Conservation (phyloP, 75 land plant genomes). For the Ceratopteris richardii region DNA sequence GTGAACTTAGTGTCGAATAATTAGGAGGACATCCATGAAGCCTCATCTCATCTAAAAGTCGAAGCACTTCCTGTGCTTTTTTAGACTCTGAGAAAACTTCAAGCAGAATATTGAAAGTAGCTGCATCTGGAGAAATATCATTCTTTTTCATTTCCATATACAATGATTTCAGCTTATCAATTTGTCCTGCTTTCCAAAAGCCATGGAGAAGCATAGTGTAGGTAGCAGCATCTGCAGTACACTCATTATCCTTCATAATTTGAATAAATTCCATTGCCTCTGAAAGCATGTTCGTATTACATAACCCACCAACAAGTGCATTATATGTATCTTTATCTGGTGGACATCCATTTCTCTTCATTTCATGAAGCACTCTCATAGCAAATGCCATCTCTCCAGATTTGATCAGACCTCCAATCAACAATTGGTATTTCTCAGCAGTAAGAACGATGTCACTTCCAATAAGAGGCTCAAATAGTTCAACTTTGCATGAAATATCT, state of each 20-base stretch:
- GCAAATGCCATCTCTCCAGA: constrained; percentile 53
- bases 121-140: constrained; percentile 32
- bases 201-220: constrained; percentile 9
- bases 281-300: constrained; percentile 4
- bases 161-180: constrained; percentile 16
- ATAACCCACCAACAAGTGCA: constrained; percentile 14
- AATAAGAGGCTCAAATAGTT: not conserved
- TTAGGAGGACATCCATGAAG: not conserved
- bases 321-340: constrained; percentile 14
- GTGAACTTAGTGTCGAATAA: not conserved
- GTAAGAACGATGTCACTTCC: not conserved
- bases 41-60: constrained; percentile 4
- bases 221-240: not conserved
- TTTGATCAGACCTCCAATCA: constrained; percentile 57
- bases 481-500: not conserved
- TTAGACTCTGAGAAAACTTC: constrained; percentile 5
- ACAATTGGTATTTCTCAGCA: constrained; percentile 28
- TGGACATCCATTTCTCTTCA: constrained; percentile 5
- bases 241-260: constrained; percentile 10
- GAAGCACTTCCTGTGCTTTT: not conserved
- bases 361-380: constrained; percentile 56
- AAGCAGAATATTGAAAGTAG: constrained; percentile 53
- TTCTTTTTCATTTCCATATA: constrained; percentile 39
- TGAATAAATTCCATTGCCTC: not conserved
- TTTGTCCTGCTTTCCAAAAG: constrained; percentile 14